Base-by-base conservation (phyloP, 2,329 filamentous ascomycete genomes). In the Apiospora saccharicola region DNA sequence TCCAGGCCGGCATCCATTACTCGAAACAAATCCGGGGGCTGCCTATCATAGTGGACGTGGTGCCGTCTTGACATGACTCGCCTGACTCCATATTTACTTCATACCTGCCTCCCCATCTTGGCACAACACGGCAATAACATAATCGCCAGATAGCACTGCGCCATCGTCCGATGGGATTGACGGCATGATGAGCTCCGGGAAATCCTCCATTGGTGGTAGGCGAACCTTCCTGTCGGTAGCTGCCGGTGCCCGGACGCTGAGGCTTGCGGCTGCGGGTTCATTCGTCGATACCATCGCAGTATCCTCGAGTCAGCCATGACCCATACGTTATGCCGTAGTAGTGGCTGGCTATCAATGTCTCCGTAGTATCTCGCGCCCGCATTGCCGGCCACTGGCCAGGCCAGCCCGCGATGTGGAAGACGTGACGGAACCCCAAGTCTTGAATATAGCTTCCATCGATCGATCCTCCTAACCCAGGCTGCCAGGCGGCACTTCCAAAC, bases 191-290 rank as follows among this genome's bases (percentile, higher is more conserved):
- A 19, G 53, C 34, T 64, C 22, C 57, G 57, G 57, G 34, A 41
- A 41, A 37, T 22, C 34, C 16, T 41, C n/a, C 37, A 41, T 34
- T 22, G 57, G 30, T 22, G n/a, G n/a, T 34, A 37, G 57, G 30
- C 34, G n/a, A 64, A 64, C 57, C 57, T 64, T 64, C 34, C 57
- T 64, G 57, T 30, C 57, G 34, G 57, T 64, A 64, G 57, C 57
- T 64, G 57, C 57, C 57, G 57, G 34, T 41, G 57, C 34, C 57
- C 57, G 34, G 57, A 41, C 30, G 37, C 53, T 61, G 53, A 19
- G 37, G 34, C 8, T 13, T 41, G 37, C 37, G 37, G 37, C 19
- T 26, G 16, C 53, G 34, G 53, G n/a, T 37, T 64, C 34, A 34
- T 22, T 64, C 57, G 57, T 64, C 37, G 57, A 41, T 14, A 41